Evolutionary conservation across 305 asterid genomes (phyloP).

Genomic region (Fraxinus nigra): DNA sequence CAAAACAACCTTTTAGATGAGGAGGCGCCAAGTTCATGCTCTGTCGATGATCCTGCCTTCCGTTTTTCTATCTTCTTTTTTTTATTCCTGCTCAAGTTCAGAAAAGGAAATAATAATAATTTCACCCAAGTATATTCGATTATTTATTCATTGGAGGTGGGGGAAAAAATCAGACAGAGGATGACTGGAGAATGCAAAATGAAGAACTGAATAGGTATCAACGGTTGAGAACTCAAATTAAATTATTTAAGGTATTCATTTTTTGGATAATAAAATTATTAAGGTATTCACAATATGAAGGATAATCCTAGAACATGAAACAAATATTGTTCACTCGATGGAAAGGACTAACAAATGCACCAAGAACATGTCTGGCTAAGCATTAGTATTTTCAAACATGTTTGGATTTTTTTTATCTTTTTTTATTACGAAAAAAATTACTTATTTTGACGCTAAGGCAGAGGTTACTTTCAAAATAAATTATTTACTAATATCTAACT

Average conservation of each 20-base stretch:
- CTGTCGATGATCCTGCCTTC: constrained; percentile 24
- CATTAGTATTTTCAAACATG: not conserved
- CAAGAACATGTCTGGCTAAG: not conserved
- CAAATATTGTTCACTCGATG: not conserved
- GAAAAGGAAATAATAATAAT: not conserved
- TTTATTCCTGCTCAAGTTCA: constrained; percentile 33
- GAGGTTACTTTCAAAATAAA: not conserved
- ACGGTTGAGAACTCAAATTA: not conserved
- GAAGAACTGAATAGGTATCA: not conserved
- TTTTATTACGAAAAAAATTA: not conserved
- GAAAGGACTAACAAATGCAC: not conserved
- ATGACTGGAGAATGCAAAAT: not conserved
- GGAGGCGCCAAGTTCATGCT: constrained; percentile 23
- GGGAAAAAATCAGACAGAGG: not conserved
- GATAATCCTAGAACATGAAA: not conserved
- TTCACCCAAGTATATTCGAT: not conserved
- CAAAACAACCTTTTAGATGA: constrained; percentile 45
- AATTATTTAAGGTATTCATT: not conserved
- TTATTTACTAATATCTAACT: not conserved
- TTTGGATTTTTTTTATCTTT: not conserved
- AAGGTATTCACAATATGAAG: not conserved
- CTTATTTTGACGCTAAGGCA: not conserved
- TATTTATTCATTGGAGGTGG: not conserved
- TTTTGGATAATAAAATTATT: not conserved
- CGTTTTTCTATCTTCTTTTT: constrained; percentile 30